Conservation (phyloP, 2,329 filamentous ascomycete genomes). For the Colletotrichum tanaceti region DNA sequence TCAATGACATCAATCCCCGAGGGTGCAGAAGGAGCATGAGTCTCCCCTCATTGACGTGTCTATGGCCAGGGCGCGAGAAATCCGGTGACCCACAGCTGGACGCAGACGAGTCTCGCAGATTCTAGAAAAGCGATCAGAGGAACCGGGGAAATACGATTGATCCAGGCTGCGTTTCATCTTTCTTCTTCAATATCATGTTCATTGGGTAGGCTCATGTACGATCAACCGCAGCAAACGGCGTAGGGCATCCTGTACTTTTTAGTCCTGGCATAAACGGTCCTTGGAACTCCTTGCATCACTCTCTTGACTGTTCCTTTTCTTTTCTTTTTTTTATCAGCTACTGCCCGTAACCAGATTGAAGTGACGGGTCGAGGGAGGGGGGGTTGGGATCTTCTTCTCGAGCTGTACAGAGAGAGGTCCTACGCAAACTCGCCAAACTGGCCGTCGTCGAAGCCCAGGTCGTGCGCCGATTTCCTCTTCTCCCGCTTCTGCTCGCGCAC, state of each 20-base stretch:
- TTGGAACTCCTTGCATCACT: constrained; percentile 6
- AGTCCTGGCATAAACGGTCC: constrained; percentile 7
- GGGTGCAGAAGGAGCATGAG: constrained; percentile 47
- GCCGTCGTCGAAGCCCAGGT: constrained; percentile 86
- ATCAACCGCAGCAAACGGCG: constrained; percentile 13
- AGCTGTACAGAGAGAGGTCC: constrained; percentile 9
- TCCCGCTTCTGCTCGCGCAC: constrained; percentile 70
- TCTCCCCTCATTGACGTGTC: constrained; percentile 46
- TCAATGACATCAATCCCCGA: not conserved
- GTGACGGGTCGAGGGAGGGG: not conserved
- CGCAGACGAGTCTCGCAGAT: not conserved
- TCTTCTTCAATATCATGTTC: constrained; percentile 1
- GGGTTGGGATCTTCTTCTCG: not conserved
- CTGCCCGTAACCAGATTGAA: not conserved
- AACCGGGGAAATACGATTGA: not conserved
- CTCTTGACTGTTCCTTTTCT: constrained; percentile 18
- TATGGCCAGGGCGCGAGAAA: constrained; percentile 44
- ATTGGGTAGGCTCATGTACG: not conserved
- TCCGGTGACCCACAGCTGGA: not conserved
- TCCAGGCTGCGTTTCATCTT: not conserved
- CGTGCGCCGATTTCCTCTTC: constrained; percentile 66
- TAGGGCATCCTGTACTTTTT: constrained; percentile 25
- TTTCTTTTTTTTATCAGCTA: constrained; percentile 9
- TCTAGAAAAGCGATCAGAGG: not conserved
- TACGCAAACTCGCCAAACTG: constrained; percentile 86